phyloP scores from a whole-genome alignment of 2,329 filamentous ascomycete genomes.

The Fusarium nanum region DNA sequence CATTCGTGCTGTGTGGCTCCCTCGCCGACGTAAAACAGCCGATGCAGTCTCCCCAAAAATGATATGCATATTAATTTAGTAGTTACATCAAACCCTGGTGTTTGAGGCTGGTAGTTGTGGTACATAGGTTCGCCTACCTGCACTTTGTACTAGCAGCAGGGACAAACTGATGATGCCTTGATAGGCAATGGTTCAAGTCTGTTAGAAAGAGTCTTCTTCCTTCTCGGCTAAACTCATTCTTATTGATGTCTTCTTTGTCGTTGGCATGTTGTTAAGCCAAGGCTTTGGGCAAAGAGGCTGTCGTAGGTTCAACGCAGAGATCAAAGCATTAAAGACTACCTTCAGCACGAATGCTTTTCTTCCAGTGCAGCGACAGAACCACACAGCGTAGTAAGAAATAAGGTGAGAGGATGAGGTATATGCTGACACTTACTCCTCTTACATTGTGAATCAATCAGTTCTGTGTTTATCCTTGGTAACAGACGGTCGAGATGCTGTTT shows the following conservation, averaged over 20 bases:
- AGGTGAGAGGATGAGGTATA: not conserved
- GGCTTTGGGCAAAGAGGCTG: not conserved
- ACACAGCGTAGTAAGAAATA: not conserved
- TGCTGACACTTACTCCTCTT: not conserved
- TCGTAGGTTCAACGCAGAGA: not conserved
- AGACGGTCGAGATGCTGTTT: not conserved
- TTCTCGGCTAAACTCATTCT: not conserved
- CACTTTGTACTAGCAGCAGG: not conserved
- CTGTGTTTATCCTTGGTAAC: not conserved
- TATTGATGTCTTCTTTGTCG: not conserved
- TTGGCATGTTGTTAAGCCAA: not conserved
- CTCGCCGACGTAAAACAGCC: not conserved
- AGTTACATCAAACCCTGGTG: not conserved
- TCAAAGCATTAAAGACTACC: not conserved
- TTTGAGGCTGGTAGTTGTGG: not conserved
- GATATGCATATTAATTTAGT: too few species aligned
- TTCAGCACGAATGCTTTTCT: not conserved
- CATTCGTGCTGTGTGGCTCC: not conserved
- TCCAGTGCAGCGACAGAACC: not conserved
- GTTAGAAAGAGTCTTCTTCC: not conserved
- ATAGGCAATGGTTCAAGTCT: not conserved
- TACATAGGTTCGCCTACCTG: not conserved
- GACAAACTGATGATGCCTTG: not conserved
- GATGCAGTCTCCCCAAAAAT: not conserved
- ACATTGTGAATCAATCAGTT: not conserved